A percentile compares a stretch with the other conserved stretches of the same genome.
These are phyloP conservation scores for Eucalyptus shirleyi DNA, from an alignment of 345 rosid genomes.

Conservation along the genomic window DNA sequence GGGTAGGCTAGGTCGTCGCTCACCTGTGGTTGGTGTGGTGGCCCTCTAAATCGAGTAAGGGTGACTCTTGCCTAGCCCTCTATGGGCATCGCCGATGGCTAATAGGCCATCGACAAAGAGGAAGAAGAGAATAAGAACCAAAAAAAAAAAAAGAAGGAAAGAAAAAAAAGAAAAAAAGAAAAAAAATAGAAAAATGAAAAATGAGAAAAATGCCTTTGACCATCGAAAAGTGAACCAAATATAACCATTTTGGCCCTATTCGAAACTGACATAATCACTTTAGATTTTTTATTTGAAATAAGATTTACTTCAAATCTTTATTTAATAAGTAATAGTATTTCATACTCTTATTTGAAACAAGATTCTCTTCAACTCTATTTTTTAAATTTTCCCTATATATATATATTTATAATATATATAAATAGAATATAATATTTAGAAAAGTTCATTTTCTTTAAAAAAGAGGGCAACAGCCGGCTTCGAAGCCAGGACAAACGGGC, in stretches of 20 bases:
- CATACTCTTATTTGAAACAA: accelerated
- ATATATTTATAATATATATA: too few species aligned
- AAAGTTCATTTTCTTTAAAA: background rate
- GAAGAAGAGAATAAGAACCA: too few species aligned
- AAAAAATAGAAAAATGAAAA: too few species aligned
- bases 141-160: accelerated
- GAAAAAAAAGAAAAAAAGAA: accelerated
- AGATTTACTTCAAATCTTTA: too few species aligned
- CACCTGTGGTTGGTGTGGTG: accelerated
- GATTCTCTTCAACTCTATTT: accelerated
- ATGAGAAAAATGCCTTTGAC: accelerated
- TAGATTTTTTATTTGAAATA: accelerated
- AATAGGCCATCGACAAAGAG: accelerated
- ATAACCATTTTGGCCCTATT: accelerated
- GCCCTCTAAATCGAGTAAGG: too few species aligned
- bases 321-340: accelerated
- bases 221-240: accelerated
- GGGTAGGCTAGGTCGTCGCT: accelerated
- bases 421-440: background rate
- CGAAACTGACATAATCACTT: accelerated
- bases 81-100: too few species aligned
- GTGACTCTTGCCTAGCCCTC: accelerated
- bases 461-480: background rate
- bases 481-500: background rate
- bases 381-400: accelerated